Evolutionary conservation across 495 filamentous ascomycete species (phyloP).

Genomic region (Hypoxylon crocopeplum): DNA sequence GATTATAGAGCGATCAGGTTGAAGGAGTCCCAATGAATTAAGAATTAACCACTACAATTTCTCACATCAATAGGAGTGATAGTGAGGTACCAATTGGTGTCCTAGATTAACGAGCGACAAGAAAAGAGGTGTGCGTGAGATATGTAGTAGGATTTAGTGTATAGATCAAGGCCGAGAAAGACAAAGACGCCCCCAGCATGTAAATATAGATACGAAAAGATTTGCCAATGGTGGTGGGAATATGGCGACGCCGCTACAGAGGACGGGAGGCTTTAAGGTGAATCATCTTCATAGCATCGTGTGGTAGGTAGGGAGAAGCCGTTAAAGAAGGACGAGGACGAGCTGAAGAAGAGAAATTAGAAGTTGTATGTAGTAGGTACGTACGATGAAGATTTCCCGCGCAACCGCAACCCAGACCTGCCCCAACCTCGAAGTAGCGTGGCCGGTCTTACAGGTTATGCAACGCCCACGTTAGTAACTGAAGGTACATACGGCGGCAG

Average conservation of each 20-base stretch:
- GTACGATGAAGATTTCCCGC: slow-evolving; percentile 27
- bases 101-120: slow-evolving; percentile 11
- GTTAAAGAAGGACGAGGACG: slow-evolving; percentile 13
- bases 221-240: slow-evolving; percentile 4
- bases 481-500: slow-evolving; percentile 12
- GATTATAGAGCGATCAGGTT: too few relatives aligned
- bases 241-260: slow-evolving; percentile 17
- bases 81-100: slow-evolving; percentile 4
- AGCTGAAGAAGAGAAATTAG: slow-evolving; percentile 16
- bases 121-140: neutral
- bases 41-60: slow-evolving; percentile 30
- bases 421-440: slow-evolving; percentile 14
- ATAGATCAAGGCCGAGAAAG: neutral
- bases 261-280: slow-evolving; percentile 3
- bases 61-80: slow-evolving; percentile 11
- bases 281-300: slow-evolving; percentile 32
- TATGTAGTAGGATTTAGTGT: neutral
- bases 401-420: too few relatives aligned
- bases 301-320: slow-evolving; percentile 13
- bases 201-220: slow-evolving; percentile 5
- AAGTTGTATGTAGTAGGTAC: neutral
- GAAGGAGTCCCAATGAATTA: too few relatives aligned
- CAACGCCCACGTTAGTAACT: slow-evolving; percentile 6
- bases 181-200: neutral
- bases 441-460: slow-evolving; percentile 16